Evolutionary conservation across 2,329 filamentous ascomycete genomes (phyloP).

Genomic region (Trichophyton equinum): DNA sequence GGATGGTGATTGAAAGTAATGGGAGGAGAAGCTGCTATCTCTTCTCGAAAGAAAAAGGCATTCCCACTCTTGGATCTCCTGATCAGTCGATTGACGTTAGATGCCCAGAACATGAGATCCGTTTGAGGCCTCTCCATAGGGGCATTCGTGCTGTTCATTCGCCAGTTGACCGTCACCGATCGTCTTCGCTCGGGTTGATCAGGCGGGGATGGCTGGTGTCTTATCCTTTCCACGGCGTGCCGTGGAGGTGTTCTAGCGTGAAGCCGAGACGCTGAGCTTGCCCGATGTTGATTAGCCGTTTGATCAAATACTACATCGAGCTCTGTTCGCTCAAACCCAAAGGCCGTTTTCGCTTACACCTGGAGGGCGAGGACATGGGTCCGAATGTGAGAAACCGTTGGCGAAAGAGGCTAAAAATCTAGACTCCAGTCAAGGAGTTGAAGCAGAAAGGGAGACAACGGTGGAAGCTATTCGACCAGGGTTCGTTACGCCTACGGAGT

Average conservation of each 20-base stretch:
- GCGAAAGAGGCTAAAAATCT: neutral
- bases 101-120: neutral
- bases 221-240: neutral
- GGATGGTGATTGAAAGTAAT: neutral
- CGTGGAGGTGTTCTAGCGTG: neutral
- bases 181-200: neutral
- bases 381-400: neutral
- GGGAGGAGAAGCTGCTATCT: neutral
- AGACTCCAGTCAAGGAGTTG: neutral
- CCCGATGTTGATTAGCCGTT: slow-evolving; percentile 3
- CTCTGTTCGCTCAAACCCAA: slow-evolving; percentile 1
- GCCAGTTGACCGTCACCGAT: neutral
- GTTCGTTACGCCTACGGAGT: neutral
- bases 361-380: neutral
- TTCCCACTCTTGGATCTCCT: neutral
- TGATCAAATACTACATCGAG: slow-evolving; percentile 2
- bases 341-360: neutral
- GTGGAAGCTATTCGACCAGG: neutral
- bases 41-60: neutral
- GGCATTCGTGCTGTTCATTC: neutral
- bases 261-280: slow-evolving; percentile 1
- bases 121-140: neutral
- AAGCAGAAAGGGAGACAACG: neutral
- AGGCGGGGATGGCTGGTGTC: neutral
- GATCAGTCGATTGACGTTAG: neutral